Conservation (phyloP, 179 eudicot genomes). For the Carnegiea gigantea region DNA sequence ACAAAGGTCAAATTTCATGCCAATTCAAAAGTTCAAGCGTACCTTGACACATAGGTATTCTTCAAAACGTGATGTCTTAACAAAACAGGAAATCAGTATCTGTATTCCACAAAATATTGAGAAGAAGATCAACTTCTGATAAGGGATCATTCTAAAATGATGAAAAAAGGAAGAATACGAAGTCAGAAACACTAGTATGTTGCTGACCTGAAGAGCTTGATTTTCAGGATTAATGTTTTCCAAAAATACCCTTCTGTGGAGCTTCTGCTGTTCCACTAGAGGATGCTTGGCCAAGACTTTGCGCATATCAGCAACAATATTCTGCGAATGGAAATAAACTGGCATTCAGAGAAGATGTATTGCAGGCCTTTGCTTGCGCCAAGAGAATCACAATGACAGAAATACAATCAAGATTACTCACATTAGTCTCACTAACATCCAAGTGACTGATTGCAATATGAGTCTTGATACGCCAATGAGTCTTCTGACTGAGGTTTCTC, state of each 20-base stretch:
- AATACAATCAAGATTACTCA: constrained; percentile 37
- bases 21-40: constrained; percentile 9
- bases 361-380: constrained; percentile 10
- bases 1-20: background rate
- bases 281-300: constrained; percentile 94
- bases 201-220: constrained; percentile 80
- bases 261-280: constrained; percentile 89
- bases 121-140: background rate
- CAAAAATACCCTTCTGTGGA: constrained; percentile 93
- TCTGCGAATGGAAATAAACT: constrained; percentile 43
- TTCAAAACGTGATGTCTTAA: constrained; percentile 89
- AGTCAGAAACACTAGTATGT: background rate
- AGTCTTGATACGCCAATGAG: constrained; percentile 97
- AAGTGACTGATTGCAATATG: constrained; percentile 90
- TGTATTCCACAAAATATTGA: constrained; percentile 25
- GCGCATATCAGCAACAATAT: constrained; percentile 97
- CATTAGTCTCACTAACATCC: constrained; percentile 83
- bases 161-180: background rate
- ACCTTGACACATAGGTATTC: constrained; percentile 90
- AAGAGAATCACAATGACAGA: constrained; percentile 11
- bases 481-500: constrained; percentile 84
- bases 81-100: constrained; percentile 82
- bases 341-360: constrained; percentile 6
- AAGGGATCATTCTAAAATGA: background rate
- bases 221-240: constrained; percentile 79